Evolutionary conservation across 2,329 filamentous ascomycete genomes (phyloP), one percentile per base, ranked within the genome.

Genomic region (Thermochaetoides dissita): DNA sequence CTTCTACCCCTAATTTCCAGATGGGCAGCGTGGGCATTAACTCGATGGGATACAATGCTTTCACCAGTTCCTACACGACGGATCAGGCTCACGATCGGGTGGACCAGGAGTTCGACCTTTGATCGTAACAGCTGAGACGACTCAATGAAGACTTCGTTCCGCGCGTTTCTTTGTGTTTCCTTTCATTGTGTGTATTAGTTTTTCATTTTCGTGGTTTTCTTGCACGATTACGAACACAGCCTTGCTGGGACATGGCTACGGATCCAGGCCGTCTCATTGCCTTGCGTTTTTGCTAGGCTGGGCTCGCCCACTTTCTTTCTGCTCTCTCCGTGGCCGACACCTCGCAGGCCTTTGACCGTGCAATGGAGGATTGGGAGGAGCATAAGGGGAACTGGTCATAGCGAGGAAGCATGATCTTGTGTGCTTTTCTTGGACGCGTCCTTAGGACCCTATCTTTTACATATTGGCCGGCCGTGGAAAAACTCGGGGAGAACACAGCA

Each of bases 51-150:
- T 53, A 45, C 38, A 48, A 40, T 28, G 17, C 39, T 8, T 53
- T 47, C 33, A 31, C 32, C 12, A 43, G 40, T 2, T 33, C 44
- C 10, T 51, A 46, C 34, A 29, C 39, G 3, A 34, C 44, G 30
- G 48, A 51, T 28, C 40, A 45, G 11, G 17, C 34, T 11, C 42
- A 49, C 28, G 47, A 49, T 7, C 41, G 38, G 8, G 41, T 40
- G 10, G 44, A 45, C 10, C 43, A 45, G 6, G 45, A 50, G 10
- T 51, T 49, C 12, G 50, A 49, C 11, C 41, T 52, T 34, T 52
- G 42, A 51, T 30, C 17, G 17, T 24, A 24, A 24, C 5, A 5
- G 17, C 17, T 24, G 17, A 12, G 35, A 37, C 11, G 11, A 35
- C 10, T 7, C 30, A 12, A 6, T 7, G n/a, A 30, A 7, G 7